A percentile compares a stretch with the other conserved stretches of the same genome.
Conservation (phyloP, 208 protist species). For the Angomonas deanei region DNA sequence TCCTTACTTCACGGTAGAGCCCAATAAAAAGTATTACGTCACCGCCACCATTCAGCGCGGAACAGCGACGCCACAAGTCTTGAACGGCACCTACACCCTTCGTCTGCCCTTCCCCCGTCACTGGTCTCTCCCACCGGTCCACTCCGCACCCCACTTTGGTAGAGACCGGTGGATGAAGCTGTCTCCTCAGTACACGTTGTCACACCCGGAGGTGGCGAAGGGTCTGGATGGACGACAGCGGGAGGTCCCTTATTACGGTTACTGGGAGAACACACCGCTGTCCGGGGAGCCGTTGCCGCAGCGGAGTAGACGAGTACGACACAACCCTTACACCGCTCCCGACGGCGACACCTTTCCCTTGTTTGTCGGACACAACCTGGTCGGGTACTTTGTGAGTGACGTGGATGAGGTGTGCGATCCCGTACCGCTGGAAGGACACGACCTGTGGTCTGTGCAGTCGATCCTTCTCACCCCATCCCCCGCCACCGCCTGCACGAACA, state of each 20-base stretch:
- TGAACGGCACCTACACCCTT: conserved; percentile 40
- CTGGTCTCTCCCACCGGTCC: conserved; percentile 29
- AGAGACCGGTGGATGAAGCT: conserved; percentile 36
- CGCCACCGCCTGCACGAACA: conserved; percentile 45
- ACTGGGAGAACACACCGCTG: conserved; percentile 58
- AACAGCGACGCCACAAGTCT: conserved; percentile 7
- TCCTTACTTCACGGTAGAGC: conserved; percentile 46
- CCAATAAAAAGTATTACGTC: conserved; percentile 49
- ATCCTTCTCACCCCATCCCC: conserved; percentile 31
- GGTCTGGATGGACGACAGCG: conserved; percentile 22
- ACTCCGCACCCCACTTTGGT: conserved; percentile 59
- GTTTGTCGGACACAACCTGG: conserved; percentile 52
- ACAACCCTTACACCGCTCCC: background rate
- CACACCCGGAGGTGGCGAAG: conserved; percentile 21
- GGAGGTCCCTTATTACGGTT: conserved; percentile 36
- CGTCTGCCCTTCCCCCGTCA: conserved; percentile 45
- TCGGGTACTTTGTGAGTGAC: conserved; percentile 67
- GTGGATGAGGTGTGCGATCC: conserved; percentile 77
- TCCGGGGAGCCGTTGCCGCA: conserved; percentile 35
- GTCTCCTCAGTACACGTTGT: conserved; percentile 20
- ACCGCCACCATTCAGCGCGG: conserved; percentile 8
- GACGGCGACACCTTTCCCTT: background rate
- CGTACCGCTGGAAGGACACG: conserved; percentile 46
- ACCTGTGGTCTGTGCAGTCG: conserved; percentile 74
- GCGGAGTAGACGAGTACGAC: background rate